phyloP scores from a whole-genome alignment of 805 yeast genomes.

The Ogataea neopini region DNA sequence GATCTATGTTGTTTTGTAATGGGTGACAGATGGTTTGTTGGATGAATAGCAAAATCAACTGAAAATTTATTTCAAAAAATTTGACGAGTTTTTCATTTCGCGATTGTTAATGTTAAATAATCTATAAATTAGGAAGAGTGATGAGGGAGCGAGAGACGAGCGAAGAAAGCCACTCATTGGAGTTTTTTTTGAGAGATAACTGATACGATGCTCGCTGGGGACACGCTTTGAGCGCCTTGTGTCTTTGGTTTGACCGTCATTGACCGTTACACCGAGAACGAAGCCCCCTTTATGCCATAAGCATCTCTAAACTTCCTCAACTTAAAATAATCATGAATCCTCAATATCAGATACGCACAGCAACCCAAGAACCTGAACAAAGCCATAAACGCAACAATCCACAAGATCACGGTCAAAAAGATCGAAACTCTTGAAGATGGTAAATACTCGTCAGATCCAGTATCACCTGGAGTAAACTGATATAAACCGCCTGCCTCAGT shows the following conservation, averaged over 20 bases:
- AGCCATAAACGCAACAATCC: slow-evolving; percentile 93
- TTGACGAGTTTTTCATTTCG: background rate
- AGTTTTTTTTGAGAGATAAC: too few species aligned
- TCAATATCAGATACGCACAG: slow-evolving; percentile 49
- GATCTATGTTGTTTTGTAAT: background rate
- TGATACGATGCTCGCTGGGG: too few species aligned
- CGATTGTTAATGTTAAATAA: background rate
- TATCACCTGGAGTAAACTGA: slow-evolving; percentile 40
- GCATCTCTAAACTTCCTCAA: slow-evolving; percentile 18
- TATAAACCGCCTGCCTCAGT: slow-evolving; percentile 80
- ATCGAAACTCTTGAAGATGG: slow-evolving; percentile 51
- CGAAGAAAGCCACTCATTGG: too few species aligned
- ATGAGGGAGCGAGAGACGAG: too few species aligned
- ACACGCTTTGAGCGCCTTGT: too few species aligned
- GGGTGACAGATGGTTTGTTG: background rate
- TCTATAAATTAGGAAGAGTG: background rate
- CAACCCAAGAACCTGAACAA: slow-evolving; percentile 80
- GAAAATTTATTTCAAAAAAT: too few species aligned
- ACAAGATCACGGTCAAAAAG: slow-evolving; percentile 80
- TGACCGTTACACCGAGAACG: slow-evolving; percentile 18
- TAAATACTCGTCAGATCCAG: slow-evolving; percentile 31
- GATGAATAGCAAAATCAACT: too few species aligned
- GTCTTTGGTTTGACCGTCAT: too few species aligned
- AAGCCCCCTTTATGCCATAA: slow-evolving; percentile 23
- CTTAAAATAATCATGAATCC: slow-evolving; percentile 25